Conservation (phyloP, 805 yeast genomes). For the Cyberlindnera xylosilytica region DNA sequence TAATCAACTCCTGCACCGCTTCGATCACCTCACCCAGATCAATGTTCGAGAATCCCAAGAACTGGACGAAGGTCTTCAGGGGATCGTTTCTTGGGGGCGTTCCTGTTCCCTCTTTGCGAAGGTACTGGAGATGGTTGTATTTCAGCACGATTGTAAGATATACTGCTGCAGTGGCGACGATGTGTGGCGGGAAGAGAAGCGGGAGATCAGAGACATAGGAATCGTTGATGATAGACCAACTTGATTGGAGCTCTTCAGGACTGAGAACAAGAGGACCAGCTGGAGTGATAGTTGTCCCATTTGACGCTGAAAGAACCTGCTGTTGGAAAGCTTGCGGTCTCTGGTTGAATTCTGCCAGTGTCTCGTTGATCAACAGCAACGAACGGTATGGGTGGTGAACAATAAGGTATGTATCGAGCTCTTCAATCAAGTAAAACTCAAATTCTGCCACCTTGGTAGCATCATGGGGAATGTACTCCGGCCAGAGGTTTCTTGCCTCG, state of each 20-base stretch:
- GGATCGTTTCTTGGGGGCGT: slow-evolving; percentile 30
- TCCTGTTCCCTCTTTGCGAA: slow-evolving; percentile 15
- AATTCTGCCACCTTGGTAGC: slow-evolving; percentile 90
- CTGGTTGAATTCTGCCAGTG: slow-evolving; percentile 25
- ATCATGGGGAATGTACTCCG: slow-evolving; percentile 90
- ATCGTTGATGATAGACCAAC: slow-evolving; percentile 90
- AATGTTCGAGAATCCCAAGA: slow-evolving; percentile 72
- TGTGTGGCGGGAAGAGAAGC: slow-evolving; percentile 82
- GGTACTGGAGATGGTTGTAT: slow-evolving; percentile 26
- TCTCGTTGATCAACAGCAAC: slow-evolving; percentile 46
- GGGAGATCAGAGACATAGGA: slow-evolving; percentile 86
- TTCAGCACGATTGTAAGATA: slow-evolving; percentile 70
- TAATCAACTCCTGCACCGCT: slow-evolving; percentile 79
- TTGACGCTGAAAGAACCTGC: not conserved
- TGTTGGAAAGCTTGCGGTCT: not conserved
- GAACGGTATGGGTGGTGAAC: slow-evolving; percentile 75
- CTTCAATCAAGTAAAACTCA: slow-evolving; percentile 91
- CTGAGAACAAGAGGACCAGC: slow-evolving; percentile 33
- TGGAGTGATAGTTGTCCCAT: not conserved
- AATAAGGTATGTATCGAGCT: slow-evolving; percentile 68
- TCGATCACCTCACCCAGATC: slow-evolving; percentile 76
- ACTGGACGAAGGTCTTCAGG: slow-evolving; percentile 55
- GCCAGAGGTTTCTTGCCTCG: slow-evolving; percentile 91
- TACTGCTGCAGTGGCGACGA: slow-evolving; percentile 78
- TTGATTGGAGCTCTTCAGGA: slow-evolving; percentile 71